Conservation (phyloP, 2,329 filamentous ascomycete genomes). For the Diplodia intermedia region DNA sequence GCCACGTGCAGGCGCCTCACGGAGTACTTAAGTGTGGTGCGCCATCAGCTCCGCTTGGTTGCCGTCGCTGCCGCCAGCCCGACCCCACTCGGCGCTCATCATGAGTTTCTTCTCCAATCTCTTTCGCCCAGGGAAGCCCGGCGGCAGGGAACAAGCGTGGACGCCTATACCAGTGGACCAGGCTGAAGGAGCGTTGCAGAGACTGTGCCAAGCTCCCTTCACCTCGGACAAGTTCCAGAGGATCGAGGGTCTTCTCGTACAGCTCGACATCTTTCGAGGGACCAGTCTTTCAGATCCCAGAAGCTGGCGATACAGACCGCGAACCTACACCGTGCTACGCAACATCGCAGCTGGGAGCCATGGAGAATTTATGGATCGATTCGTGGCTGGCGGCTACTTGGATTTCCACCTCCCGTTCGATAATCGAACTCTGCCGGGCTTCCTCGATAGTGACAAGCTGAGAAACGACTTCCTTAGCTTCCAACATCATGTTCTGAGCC, state of each 20-base stretch:
- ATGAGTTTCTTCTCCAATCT: background rate
- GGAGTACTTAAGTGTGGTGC: background rate
- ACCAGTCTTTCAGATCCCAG: background rate
- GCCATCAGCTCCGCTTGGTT: background rate
- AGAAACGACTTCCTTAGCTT: background rate
- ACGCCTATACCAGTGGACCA: background rate
- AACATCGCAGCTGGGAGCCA: background rate
- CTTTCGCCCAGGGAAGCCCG: background rate
- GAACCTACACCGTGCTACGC: background rate
- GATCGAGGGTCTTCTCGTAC: background rate
- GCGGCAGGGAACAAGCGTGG: background rate
- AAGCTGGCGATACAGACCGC: background rate
- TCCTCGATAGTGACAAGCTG: background rate
- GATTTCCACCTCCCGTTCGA: conserved; percentile 5
- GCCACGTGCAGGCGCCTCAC: background rate
- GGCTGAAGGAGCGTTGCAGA: background rate
- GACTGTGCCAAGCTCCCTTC: background rate
- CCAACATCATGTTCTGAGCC: conserved; percentile 1
- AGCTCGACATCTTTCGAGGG: background rate
- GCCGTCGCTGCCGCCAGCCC: background rate
- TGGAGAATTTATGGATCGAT: background rate
- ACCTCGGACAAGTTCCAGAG: background rate
- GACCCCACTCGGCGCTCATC: background rate
- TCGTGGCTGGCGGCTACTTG: background rate
- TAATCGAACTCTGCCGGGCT: background rate